Evolutionary conservation across 495 filamentous ascomycete species (phyloP).

Genomic region (Evernia prunastri): DNA sequence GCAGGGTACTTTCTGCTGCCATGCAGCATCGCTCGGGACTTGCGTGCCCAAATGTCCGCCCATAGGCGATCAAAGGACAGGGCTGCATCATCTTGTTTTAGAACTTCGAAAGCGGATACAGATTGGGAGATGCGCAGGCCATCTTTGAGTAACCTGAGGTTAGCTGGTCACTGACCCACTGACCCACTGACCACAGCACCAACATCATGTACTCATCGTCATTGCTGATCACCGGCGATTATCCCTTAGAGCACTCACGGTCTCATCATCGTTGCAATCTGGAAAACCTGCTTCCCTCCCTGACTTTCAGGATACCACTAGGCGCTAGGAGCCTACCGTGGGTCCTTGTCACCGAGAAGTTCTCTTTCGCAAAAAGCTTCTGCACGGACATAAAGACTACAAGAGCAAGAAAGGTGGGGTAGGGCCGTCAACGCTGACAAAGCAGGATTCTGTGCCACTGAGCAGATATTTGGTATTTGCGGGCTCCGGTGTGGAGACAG

Average conservation of each 20-base stretch:
- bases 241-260: background rate
- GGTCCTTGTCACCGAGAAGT: background rate
- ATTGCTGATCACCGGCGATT: background rate
- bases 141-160: background rate
- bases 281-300: background rate
- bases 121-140: conserved; percentile 1
- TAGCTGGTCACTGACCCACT: background rate
- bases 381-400: background rate
- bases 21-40: background rate
- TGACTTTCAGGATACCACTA: background rate
- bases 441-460: background rate
- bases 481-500: background rate
- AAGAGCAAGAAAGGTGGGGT: background rate
- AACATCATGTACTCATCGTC: background rate
- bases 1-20: background rate
- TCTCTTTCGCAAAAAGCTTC: background rate
- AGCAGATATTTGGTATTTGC: background rate
- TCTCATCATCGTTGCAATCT: background rate
- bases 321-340: background rate
- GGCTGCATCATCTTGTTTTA: background rate
- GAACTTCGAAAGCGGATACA: background rate
- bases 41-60: background rate
- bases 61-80: background rate
- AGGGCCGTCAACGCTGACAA: background rate
- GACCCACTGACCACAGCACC: no score